Evolutionary conservation across 2,329 filamentous ascomycete genomes (phyloP), one percentile per base, ranked within the genome.

Genomic region (Cladophialophora yegresii): DNA sequence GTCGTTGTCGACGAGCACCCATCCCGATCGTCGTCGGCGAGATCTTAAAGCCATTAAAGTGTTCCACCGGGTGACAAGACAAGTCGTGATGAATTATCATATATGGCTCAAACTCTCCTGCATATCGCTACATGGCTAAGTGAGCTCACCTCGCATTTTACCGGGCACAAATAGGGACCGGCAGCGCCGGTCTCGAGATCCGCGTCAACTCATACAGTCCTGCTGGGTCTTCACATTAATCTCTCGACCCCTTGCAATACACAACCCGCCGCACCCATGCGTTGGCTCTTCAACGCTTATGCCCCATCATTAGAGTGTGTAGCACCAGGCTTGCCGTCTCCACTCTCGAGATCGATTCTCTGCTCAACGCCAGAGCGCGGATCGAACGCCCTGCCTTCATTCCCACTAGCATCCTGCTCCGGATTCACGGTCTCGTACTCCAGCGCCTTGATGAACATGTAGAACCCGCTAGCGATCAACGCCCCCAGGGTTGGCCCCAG

Each of bases 401-500:
- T 1, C 8, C 51, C 51, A 16, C 51, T 54, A 16, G 51, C 51
- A 20, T 54, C 51, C 28, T 90, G 78, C 1, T 77, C 78, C 0
- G 79, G 79, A 45, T 80, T 80, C 53, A 77, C 77, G 1, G 74
- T 76, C 64, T 79, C 71, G 63, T 78, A 80, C 47, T 74, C 74
- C 62, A 79, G 73, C n/a, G 76, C 73, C 70, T 79, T 78, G 62
- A 84, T 75, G 60, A 83, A 73, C 47, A 68, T 70, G 66, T 81
- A 84, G 67, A 83, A 82, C 7, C 74, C 77, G 4, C 78, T 78
- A 0, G 82, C 81, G 4, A 83, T 71, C 5, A 82, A 72, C 0
- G 78, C 73, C 0, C 80, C 80, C 2, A 81, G 72, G 8, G 77
- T 59, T 0, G 80, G 80, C 0, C 80, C 80, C 40, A 81, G 55